These are phyloP conservation scores for Lachancea meyersii DNA, from an alignment of 805 yeast species.

Conservation along the genomic window DNA sequence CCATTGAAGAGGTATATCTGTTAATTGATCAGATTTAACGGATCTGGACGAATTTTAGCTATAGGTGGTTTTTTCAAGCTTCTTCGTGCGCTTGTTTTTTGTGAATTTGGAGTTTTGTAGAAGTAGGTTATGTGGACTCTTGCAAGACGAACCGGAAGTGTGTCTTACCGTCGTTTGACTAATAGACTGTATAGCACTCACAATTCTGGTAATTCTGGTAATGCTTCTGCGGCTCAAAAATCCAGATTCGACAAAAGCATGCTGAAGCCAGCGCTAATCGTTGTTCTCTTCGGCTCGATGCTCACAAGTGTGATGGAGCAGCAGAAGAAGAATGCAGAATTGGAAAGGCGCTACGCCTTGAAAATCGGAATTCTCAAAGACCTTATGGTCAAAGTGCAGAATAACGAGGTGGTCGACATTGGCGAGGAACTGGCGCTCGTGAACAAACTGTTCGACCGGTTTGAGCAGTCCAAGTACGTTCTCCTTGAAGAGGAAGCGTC, in stretches of 20 bases:
- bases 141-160: not conserved
- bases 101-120: too few species aligned
- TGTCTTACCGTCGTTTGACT: not conserved
- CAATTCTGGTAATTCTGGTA: not conserved
- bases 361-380: constrained; percentile 36
- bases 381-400: constrained; percentile 34
- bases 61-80: too few species aligned
- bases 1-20: too few species aligned
- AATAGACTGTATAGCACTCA: not conserved
- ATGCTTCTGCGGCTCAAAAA: not conserved
- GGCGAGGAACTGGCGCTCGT: constrained; percentile 37
- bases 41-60: too few species aligned
- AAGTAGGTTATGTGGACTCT: not conserved
- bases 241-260: constrained; percentile 32
- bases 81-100: too few species aligned
- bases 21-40: too few species aligned
- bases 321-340: constrained; percentile 36
- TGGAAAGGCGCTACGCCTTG: constrained; percentile 35
- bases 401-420: constrained; percentile 38
- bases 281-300: constrained; percentile 43
- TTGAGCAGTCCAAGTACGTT: constrained; percentile 12
- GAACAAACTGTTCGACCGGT: constrained; percentile 30
- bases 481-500: constrained; percentile 18
- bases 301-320: constrained; percentile 41
- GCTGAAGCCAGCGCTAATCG: constrained; percentile 37